Percentiles rank a stretch among this genome's conserved stretches.
Conservation (phyloP, 1,284 basidiomycete genomes). For the Melanopsichium pennsylvanicum region DNA sequence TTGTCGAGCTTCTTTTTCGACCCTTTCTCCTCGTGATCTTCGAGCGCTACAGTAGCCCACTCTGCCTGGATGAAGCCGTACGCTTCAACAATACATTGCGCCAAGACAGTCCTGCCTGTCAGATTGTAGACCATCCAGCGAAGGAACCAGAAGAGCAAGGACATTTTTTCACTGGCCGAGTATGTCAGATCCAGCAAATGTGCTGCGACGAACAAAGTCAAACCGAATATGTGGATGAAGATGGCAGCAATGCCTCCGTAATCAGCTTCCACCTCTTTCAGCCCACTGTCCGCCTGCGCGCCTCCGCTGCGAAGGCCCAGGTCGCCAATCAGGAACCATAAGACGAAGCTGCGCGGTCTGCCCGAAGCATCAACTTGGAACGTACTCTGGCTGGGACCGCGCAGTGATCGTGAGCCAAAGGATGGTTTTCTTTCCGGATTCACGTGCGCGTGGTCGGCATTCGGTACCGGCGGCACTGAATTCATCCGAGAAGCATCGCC, state of each 20-base stretch:
- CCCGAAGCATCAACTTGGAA: constrained; percentile 33
- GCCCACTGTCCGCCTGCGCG: not conserved
- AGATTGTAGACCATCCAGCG: constrained; percentile 59
- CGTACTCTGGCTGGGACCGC: constrained; percentile 2
- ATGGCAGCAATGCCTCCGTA: constrained; percentile 30
- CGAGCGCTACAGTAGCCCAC: constrained; percentile 58
- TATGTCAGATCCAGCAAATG: constrained; percentile 56
- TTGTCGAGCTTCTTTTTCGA: constrained; percentile 13
- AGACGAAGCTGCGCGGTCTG: constrained; percentile 42
- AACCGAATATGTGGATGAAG: constrained; percentile 30
- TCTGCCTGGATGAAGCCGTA: constrained; percentile 57
- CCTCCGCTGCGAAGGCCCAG: constrained; percentile 35
- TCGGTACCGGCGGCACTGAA: not conserved
- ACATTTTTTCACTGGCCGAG: constrained; percentile 33
- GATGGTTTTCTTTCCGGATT: too few species aligned
- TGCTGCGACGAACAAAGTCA: constrained; percentile 58
- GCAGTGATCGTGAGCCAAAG: not conserved
- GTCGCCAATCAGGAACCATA: constrained; percentile 57
- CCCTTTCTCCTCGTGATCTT: constrained; percentile 61
- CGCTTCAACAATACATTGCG: constrained; percentile 54
- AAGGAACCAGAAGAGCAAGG: constrained; percentile 56
- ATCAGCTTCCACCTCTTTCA: not conserved
- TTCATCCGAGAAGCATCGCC: not conserved
- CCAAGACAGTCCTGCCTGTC: constrained; percentile 58
- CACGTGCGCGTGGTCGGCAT: not conserved